Conservation (phyloP, 2,329 filamentous ascomycete genomes). For the Microcyclospora pomicola region DNA sequence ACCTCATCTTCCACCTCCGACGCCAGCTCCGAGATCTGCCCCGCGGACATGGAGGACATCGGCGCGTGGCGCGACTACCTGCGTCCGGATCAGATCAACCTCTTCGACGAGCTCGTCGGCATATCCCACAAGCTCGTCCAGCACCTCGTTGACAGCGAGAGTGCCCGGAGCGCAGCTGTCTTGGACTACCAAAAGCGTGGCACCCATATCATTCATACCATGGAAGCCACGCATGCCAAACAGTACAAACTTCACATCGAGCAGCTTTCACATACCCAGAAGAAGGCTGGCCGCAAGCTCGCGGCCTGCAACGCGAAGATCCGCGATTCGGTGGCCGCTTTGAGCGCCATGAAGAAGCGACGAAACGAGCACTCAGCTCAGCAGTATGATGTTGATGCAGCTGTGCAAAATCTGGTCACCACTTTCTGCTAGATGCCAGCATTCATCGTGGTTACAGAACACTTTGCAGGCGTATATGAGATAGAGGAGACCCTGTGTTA, state of each 20-base stretch:
- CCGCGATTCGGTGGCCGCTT: no score
- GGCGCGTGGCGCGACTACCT: slow-evolving; percentile 26
- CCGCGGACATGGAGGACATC: no score
- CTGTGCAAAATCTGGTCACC: no score
- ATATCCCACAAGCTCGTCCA: slow-evolving; percentile 30
- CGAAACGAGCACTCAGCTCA: no score
- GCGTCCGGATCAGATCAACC: slow-evolving; percentile 25
- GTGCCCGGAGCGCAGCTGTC: slow-evolving; percentile 29
- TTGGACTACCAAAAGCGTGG: slow-evolving; percentile 32
- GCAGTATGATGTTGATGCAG: no score
- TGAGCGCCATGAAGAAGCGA: no score
- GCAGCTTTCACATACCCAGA: slow-evolving; percentile 4
- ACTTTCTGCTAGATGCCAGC: no score
- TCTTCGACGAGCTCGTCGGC: slow-evolving; percentile 27
- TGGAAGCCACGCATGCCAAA: slow-evolving; percentile 28
- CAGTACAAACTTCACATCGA: slow-evolving; percentile 21
- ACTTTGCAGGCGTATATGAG: no score
- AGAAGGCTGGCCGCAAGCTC: slow-evolving; percentile 7
- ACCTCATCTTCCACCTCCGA: no score
- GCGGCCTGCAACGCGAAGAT: background rate
- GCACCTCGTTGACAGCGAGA: slow-evolving; percentile 35
- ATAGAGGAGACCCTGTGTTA: no score
- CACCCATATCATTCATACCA: slow-evolving; percentile 28
- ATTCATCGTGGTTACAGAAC: no score
- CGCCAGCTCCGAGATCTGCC: no score